Evolutionary conservation across 2,329 filamentous ascomycete genomes (phyloP).

Genomic region (Colletotrichum agaves): DNA sequence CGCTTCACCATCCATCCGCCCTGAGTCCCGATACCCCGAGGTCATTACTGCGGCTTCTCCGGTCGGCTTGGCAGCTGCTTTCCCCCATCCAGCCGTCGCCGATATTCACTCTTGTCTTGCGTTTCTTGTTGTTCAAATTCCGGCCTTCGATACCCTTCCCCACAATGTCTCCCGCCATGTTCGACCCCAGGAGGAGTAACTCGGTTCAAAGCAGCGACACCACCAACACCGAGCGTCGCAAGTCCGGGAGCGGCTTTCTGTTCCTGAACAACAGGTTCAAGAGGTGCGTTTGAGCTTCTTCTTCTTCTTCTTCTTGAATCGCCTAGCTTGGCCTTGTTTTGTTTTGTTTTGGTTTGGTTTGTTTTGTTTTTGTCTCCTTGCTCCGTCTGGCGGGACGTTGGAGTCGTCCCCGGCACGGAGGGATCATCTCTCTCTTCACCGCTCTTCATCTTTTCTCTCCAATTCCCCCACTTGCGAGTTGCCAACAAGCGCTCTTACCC

Average conservation of each 20-base stretch:
- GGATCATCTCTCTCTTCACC: constrained; percentile 16
- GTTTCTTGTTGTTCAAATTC: constrained; percentile 8
- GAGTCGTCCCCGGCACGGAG: constrained; percentile 25
- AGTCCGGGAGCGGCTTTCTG: constrained; percentile 34
- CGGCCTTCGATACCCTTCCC: constrained; percentile 33
- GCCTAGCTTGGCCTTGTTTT: too few relatives aligned
- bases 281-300: constrained; percentile 14
- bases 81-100: constrained; percentile 11
- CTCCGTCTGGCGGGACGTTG: background rate
- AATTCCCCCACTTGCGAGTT: background rate
- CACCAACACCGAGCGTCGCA: constrained; percentile 22
- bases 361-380: constrained; percentile 2
- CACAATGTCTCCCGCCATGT: constrained; percentile 34
- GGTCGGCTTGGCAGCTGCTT: constrained; percentile 17
- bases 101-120: constrained; percentile 18
- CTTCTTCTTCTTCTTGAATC: too few relatives aligned
- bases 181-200: constrained; percentile 25
- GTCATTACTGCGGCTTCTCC: constrained; percentile 15
- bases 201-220: constrained; percentile 2
- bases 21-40: constrained; percentile 10
- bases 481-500: constrained; percentile 12
- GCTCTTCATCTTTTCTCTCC: constrained; percentile 23
- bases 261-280: constrained; percentile 37
- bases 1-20: constrained; percentile 11
- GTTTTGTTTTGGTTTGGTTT: constrained; percentile 11